These are phyloP conservation scores for Spizellomyces punctatus DNA, from an alignment of 192 early-diverging fungal genomes.

Conservation along the genomic window DNA sequence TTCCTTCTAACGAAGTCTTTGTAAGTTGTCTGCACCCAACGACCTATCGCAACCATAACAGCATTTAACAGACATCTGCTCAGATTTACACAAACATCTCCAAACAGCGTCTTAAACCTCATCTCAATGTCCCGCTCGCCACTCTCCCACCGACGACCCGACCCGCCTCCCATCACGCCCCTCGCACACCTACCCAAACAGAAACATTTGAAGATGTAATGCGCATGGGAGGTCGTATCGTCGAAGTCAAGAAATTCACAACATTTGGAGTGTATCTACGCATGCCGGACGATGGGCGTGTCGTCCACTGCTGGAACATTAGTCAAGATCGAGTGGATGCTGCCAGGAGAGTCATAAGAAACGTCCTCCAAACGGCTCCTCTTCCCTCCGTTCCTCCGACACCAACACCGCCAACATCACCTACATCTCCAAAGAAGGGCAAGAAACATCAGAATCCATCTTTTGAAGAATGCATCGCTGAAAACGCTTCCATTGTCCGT, in stretches of 20 bases:
- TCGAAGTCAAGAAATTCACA: constrained; percentile 6
- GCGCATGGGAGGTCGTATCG: constrained; percentile 6
- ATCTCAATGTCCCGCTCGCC: neutral
- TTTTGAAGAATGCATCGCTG: constrained; percentile 9
- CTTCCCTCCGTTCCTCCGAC: neutral
- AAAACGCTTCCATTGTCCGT: neutral
- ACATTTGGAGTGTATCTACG: neutral
- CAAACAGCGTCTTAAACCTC: neutral
- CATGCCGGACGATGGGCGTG: neutral
- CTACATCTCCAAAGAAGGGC: neutral
- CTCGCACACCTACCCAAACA: neutral
- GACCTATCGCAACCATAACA: too few relatives aligned
- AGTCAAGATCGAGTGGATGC: constrained; percentile 5
- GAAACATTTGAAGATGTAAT: constrained; percentile 10
- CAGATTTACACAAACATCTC: constrained; percentile 16
- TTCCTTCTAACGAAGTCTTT: neutral
- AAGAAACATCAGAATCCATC: neutral
- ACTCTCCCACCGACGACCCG: neutral
- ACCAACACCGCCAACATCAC: neutral
- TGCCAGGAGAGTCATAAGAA: neutral
- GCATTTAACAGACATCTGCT: too few relatives aligned
- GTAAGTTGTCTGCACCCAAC: constrained; percentile 4
- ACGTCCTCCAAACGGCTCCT: neutral
- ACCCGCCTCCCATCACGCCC: neutral
- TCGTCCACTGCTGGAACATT: constrained; percentile 8